A percentile compares a stretch with the other conserved stretches of the same genome.
These are phyloP conservation scores for Termitomyces eurrhizus DNA, from an alignment of 768 basidiomycete genomes.

Conservation along the genomic window DNA sequence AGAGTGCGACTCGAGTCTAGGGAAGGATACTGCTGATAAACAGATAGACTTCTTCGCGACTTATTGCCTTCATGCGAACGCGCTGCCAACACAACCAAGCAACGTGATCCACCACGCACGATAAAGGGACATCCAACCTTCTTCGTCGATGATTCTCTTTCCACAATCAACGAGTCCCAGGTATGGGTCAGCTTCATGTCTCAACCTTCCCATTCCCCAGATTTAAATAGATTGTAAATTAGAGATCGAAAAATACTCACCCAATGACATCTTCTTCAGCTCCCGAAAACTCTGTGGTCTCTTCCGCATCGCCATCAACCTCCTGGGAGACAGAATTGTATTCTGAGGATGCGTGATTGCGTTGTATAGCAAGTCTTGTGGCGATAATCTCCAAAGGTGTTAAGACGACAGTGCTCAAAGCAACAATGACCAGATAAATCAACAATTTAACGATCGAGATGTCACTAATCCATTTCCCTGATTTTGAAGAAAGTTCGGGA, in stretches of 20 bases:
- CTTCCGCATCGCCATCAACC: constrained; percentile 60
- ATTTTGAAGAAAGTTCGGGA: constrained; percentile 31
- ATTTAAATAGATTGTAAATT: background rate
- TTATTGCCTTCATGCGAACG: constrained; percentile 35
- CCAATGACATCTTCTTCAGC: constrained; percentile 83
- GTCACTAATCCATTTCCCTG: constrained; percentile 31
- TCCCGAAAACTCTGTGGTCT: constrained; percentile 59
- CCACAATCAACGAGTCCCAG: constrained; percentile 69
- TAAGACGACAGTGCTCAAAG: constrained; percentile 54
- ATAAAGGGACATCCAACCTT: constrained; percentile 70
- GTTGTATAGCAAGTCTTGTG: constrained; percentile 76
- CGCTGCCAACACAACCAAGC: constrained; percentile 55
- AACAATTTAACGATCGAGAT: constrained; percentile 46
- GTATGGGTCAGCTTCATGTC: constrained; percentile 79
- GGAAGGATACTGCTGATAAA: constrained; percentile 1
- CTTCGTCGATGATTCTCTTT: constrained; percentile 74
- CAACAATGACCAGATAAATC: constrained; percentile 54
- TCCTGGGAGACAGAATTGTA: constrained; percentile 76
- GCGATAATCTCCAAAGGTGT: constrained; percentile 79
- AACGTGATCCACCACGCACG: constrained; percentile 86
- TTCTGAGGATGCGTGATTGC: constrained; percentile 75
- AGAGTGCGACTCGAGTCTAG: background rate
- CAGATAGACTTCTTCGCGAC: background rate
- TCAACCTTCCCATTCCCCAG: constrained; percentile 46
- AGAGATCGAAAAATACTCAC: constrained; percentile 33